These are phyloP conservation scores for Maudiozyma serrabonitensis DNA, from an alignment of 805 yeast genomes.

Conservation along the genomic window DNA sequence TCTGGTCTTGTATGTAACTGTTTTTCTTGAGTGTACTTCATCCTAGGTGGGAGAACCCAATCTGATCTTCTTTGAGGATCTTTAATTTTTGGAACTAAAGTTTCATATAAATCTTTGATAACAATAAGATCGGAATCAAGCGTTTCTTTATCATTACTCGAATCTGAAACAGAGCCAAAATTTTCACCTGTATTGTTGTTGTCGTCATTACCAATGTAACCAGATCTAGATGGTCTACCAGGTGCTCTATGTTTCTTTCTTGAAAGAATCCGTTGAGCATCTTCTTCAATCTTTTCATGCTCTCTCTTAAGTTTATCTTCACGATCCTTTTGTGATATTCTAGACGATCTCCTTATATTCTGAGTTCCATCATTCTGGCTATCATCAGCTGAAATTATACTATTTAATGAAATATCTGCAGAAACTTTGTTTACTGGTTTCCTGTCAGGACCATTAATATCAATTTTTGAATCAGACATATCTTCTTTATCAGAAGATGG, in stretches of 20 bases:
- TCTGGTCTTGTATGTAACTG: conserved; percentile 26
- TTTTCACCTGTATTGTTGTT: neutral
- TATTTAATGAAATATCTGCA: neutral
- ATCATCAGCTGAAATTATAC: neutral
- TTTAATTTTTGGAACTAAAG: conserved; percentile 21
- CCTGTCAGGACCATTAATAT: neutral
- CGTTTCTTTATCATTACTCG: neutral
- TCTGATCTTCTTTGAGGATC: conserved; percentile 30
- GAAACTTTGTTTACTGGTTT: conserved; percentile 1
- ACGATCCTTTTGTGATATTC: conserved; percentile 7
- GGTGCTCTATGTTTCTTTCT: neutral
- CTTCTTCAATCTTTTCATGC: neutral
- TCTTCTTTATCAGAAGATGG: neutral
- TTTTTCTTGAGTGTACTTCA: conserved; percentile 26
- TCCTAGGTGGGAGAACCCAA: conserved; percentile 25
- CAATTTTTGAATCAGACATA: neutral
- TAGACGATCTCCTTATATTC: conserved; percentile 8
- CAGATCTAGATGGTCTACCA: neutral
- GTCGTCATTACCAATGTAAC: neutral
- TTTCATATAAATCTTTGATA: conserved; percentile 24
- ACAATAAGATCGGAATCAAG: conserved; percentile 2
- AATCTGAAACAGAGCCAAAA: conserved; percentile 4
- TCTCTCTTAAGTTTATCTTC: conserved; percentile 3
- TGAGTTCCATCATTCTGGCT: too few relatives aligned
- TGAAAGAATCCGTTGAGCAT: neutral